Percentiles rank a stretch among this genome's conserved stretches.
These are phyloP conservation scores for Eucalyptus pumila DNA, from an alignment of 345 rosid genomes.

Conservation along the genomic window DNA sequence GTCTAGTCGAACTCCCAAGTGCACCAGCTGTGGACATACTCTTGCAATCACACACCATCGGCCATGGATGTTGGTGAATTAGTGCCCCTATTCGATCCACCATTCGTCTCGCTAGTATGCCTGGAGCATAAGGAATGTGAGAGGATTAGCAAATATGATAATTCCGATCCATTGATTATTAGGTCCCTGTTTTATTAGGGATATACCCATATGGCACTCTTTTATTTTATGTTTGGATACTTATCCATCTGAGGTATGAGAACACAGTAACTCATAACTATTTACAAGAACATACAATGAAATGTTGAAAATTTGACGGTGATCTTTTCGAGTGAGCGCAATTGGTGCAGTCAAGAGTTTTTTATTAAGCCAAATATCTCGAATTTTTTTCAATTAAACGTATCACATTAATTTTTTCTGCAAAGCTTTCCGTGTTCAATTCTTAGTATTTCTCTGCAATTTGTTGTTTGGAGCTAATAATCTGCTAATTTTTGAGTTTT, in stretches of 20 bases:
- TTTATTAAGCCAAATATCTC: neutral
- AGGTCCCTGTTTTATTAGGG: neutral
- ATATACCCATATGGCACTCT: neutral
- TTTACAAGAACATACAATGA: neutral
- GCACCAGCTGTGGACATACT: neutral
- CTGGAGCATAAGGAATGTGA: no score
- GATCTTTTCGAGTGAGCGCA: neutral
- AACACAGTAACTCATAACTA: neutral
- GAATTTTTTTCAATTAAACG: neutral
- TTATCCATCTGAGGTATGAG: neutral
- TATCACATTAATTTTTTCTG: neutral
- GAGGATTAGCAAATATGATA: no score
- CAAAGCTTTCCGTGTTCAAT: neutral
- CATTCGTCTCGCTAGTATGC: no score
- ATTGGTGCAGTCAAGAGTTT: neutral
- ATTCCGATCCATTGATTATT: neutral
- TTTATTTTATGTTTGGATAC: neutral
- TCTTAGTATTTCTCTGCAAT: neutral
- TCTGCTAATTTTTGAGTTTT: neutral
- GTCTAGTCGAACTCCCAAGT: neutral
- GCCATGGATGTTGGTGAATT: neutral
- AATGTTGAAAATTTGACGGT: neutral
- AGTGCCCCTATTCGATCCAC: no score
- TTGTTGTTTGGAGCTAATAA: neutral
- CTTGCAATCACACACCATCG: rapidly evolving